Base-by-base conservation (phyloP, 2,329 filamentous ascomycete genomes). In the Emericellopsis atlantica region DNA sequence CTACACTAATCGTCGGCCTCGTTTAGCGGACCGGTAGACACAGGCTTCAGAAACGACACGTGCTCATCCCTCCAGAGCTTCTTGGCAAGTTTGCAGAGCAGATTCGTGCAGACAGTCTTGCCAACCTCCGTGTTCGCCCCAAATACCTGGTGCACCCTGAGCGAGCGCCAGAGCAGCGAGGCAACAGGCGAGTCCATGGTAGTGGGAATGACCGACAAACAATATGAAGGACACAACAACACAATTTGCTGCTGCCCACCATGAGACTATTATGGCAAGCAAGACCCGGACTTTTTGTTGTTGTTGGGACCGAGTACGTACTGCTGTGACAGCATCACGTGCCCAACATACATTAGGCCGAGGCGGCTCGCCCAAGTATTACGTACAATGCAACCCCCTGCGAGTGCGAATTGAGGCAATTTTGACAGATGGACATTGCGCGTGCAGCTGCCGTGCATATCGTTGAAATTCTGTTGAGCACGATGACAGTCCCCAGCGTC, bases 91-190 rank as follows among this genome's bases (percentile, higher is more conserved):
- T 74, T 78, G 56, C 77, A 82, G 4, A 93, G 65, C 11, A 87
- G 60, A 0, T 84, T 87, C 2, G 82, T 81, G 43, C 88, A 72
- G 26, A 93, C 75, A 0, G 86, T 93, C 66, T 93, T 93, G 47
- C 86, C 86, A 22, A 92, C 84, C 48, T 84, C 77, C 0, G 86
- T 92, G 51, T 90, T 92, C 37, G 86, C 83, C 23, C 86, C 86
- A 52, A 84, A 93, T 32, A 93, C 66, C 58, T 92, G 85, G 49
- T 84, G 74, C 11, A 76, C 69, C 45, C 77, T 75, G 41, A 89
- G 66, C 8, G 73, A 74, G 45, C 79, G 76, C 75, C 79, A 85
- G 32, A 88, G 66, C 37, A 77, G 66, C 40, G 77, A 70, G 37
- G 75, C 69, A 40, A 77, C 60, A 22, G 73, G 71, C 42, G 64